A percentile compares a stretch with the other conserved stretches of the same genome.
Evolutionary conservation across 768 basidiomycete genomes (phyloP).

Genomic region (Tulasnella sp.): DNA sequence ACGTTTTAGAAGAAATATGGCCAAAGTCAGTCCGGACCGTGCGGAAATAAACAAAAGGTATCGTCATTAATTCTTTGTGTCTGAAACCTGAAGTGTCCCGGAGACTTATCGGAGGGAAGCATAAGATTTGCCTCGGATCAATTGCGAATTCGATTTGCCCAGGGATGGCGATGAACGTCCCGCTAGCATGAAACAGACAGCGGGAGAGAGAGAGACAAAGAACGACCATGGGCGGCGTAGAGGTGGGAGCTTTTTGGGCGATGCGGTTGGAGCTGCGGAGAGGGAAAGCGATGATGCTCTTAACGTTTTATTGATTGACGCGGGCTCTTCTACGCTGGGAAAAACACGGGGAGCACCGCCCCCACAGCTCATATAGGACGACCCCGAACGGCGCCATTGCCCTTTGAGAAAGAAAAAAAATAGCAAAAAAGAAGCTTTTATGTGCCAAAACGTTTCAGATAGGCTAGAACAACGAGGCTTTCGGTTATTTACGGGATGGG

Average conservation of each 20-base stretch:
- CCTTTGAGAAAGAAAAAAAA: too few species aligned
- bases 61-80: background rate
- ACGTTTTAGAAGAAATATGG: too few species aligned
- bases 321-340: background rate
- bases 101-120: background rate
- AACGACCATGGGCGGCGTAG: background rate
- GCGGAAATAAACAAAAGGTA: background rate
- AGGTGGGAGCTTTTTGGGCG: background rate
- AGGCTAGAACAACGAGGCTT: background rate
- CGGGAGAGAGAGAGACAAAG: too few species aligned
- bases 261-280: background rate
- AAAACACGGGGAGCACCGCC: background rate
- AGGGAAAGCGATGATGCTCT: background rate
- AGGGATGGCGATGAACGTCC: background rate
- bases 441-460: background rate
- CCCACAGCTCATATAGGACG: too few species aligned
- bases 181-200: background rate
- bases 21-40: background rate
- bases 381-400: too few species aligned
- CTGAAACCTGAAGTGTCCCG: background rate
- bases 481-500: background rate
- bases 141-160: background rate
- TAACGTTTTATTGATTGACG: background rate
- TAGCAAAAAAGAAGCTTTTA: background rate
- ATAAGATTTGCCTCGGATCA: background rate